Evolutionary conservation across 768 basidiomycete species (phyloP).

Genomic region (Leccinellum rugosiceps): DNA sequence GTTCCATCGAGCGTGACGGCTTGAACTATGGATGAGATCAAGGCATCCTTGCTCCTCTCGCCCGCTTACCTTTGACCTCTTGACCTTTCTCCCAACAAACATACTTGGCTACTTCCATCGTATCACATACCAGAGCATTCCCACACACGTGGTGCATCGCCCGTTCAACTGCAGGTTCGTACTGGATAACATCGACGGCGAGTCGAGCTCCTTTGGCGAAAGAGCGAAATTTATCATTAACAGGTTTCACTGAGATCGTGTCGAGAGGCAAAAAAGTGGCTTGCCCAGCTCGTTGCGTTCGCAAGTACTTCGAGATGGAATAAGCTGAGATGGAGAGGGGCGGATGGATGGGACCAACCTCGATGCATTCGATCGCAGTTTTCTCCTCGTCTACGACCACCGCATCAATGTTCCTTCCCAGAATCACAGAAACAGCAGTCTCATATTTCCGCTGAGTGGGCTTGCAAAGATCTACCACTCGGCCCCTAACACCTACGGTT

Average conservation of each 20-base stretch:
- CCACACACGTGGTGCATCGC: constrained; percentile 98
- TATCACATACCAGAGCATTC: constrained; percentile 92
- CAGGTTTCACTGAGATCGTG: constrained; percentile 89
- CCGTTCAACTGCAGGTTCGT: constrained; percentile 80
- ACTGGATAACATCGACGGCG: constrained; percentile 83
- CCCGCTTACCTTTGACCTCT: constrained; percentile 85
- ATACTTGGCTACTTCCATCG: constrained; percentile 87
- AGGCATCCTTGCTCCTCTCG: constrained; percentile 40
- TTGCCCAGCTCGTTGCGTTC: constrained; percentile 90
- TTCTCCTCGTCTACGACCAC: constrained; percentile 97
- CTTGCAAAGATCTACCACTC: constrained; percentile 92
- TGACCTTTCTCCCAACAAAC: constrained; percentile 94
- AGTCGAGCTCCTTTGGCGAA: constrained; percentile 85
- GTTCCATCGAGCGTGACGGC: constrained; percentile 97
- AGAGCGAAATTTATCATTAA: constrained; percentile 92
- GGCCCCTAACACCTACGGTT: constrained; percentile 77
- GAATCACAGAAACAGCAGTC: constrained; percentile 83
- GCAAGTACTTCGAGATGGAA: constrained; percentile 68
- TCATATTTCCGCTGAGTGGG: constrained; percentile 92
- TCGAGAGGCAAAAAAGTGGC: constrained; percentile 99
- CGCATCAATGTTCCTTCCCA: constrained; percentile 93
- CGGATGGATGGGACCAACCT: constrained; percentile 45
- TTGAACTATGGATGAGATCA: constrained; percentile 28
- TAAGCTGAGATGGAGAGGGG: not conserved
- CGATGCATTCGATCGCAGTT: constrained; percentile 96